These are phyloP conservation scores for Kazachstania kunashirensis DNA, from an alignment of 805 yeast species.

Conservation along the genomic window DNA sequence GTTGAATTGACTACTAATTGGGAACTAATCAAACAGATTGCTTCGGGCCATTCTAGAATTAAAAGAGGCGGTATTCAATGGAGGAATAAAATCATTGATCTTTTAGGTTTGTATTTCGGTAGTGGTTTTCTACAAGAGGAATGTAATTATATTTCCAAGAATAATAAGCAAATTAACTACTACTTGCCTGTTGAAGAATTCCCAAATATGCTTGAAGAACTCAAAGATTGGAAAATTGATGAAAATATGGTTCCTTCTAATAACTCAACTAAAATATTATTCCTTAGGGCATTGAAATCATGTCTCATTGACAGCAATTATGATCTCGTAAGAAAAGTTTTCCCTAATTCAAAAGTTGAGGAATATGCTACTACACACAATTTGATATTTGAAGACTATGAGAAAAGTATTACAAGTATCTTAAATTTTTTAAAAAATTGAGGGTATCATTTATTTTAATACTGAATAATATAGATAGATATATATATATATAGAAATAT, in stretches of 20 bases:
- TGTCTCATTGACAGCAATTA: constrained; percentile 32
- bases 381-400: constrained; percentile 22
- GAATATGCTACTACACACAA: constrained; percentile 28
- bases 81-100: constrained; percentile 14
- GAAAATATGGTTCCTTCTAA: constrained; percentile 4
- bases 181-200: constrained; percentile 18
- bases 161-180: constrained; percentile 13
- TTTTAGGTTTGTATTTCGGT: constrained; percentile 24
- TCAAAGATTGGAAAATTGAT: constrained; percentile 18
- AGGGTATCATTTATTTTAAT: background rate
- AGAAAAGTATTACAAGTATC: constrained; percentile 12
- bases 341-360: constrained; percentile 18
- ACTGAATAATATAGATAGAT: background rate
- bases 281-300: constrained; percentile 38
- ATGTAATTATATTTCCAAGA: constrained; percentile 9
- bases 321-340: constrained; percentile 15
- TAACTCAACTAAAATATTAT: constrained; percentile 29
- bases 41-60: constrained; percentile 14
- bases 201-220: constrained; percentile 18
- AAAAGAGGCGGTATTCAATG: constrained; percentile 16
- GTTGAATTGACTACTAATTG: constrained; percentile 15
- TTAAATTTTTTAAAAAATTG: constrained; percentile 12
- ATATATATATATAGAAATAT: no score
- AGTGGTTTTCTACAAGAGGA: constrained; percentile 21
- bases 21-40: constrained; percentile 15